A percentile compares a stretch with the other conserved stretches of the same genome.
Conservation (phyloP, 768 basidiomycete genomes). For the Nidularia pulvinata region DNA sequence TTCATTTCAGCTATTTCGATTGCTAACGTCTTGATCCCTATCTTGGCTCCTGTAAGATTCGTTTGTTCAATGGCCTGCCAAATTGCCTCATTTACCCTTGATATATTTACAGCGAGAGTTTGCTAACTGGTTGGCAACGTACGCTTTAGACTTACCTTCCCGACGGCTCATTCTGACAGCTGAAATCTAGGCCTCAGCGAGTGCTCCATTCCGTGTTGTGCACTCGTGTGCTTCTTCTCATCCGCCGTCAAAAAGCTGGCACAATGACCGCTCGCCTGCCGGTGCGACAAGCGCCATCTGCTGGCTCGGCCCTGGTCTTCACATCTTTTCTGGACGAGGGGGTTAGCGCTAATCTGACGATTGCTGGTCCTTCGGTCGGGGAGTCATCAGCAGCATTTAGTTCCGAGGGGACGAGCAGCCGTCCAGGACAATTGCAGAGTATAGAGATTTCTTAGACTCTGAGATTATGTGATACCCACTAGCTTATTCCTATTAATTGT, state of each 20-base stretch:
- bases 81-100: no score
- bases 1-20: constrained; percentile 26
- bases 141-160: constrained; percentile 5
- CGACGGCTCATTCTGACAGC: neutral
- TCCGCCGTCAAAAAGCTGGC: constrained; percentile 24
- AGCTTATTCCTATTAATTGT: no score
- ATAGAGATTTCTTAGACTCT: no score
- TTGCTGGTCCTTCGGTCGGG: constrained; percentile 8
- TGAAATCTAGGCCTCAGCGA: constrained; percentile 30
- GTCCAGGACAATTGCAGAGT: no score
- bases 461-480: no score
- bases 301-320: constrained; percentile 8
- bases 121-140: constrained; percentile 43
- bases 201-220: constrained; percentile 42
- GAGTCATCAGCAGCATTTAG: neutral
- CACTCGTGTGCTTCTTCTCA: constrained; percentile 37
- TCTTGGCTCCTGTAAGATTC: constrained; percentile 28
- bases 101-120: constrained; percentile 19
- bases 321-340: constrained; percentile 17
- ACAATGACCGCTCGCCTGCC: constrained; percentile 13
- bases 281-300: neutral
- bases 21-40: constrained; percentile 36
- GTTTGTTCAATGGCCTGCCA: no score
- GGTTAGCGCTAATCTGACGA: constrained; percentile 13
- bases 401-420: neutral